These are phyloP conservation scores for Imleria badia DNA, from an alignment of 768 basidiomycete species.

Conservation along the genomic window DNA sequence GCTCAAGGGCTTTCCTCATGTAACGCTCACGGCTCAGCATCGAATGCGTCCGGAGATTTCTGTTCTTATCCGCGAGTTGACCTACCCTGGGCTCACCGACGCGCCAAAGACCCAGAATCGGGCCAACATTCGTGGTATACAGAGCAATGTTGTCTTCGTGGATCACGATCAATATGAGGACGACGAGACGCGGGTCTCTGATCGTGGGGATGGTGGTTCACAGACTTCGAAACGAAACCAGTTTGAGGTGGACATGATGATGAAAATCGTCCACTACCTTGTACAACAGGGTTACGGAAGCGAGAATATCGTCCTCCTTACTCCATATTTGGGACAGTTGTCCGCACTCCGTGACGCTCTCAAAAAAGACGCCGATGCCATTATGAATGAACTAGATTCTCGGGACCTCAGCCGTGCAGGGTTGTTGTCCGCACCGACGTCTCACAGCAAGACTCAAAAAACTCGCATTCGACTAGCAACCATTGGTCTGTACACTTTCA, in stretches of 20 bases:
- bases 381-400: conserved; percentile 63
- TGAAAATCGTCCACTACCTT: conserved; percentile 65
- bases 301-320: conserved; percentile 59
- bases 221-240: conserved; percentile 60
- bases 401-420: conserved; percentile 59
- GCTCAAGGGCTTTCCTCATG: conserved; percentile 59
- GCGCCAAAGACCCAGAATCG: conserved; percentile 49
- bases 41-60: conserved; percentile 79
- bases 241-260: conserved; percentile 60
- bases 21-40: conserved; percentile 55
- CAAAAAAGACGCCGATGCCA: conserved; percentile 49
- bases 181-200: conserved; percentile 38
- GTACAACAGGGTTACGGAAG: conserved; percentile 67
- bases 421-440: conserved; percentile 40
- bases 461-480: conserved; percentile 57
- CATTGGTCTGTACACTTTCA: conserved; percentile 45
- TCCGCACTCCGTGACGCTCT: conserved; percentile 47
- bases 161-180: conserved; percentile 58
- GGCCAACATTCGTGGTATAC: conserved; percentile 52
- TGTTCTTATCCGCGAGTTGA: conserved; percentile 54
- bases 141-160: conserved; percentile 60
- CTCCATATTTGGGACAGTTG: conserved; percentile 70
- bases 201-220: conserved; percentile 46
- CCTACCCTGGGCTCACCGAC: conserved; percentile 64
- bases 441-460: conserved; percentile 37